phyloP scores from a whole-genome alignment of 2,329 filamentous ascomycete species.

The Sclerotinia trifoliorum region DNA sequence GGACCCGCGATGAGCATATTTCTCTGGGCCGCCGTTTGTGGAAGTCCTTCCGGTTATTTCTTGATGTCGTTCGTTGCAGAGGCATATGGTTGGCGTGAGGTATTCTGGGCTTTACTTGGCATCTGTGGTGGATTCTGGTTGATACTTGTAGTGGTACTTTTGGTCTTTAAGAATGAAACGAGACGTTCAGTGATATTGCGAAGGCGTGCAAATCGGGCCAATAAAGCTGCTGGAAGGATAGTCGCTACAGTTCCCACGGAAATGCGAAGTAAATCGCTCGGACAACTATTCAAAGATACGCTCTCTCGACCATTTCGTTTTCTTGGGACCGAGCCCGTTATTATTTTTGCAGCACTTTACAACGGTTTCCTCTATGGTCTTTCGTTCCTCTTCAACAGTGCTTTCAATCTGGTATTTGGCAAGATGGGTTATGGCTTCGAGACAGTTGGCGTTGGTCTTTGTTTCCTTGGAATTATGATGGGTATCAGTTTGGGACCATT shows the following conservation, averaged over 20 bases:
- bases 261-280: slow-evolving; percentile 19
- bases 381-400: slow-evolving; percentile 43
- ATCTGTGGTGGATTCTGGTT: slow-evolving; percentile 27
- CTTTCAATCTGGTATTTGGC: slow-evolving; percentile 49
- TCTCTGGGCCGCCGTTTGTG: slow-evolving; percentile 46
- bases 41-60: slow-evolving; percentile 42
- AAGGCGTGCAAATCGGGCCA: slow-evolving; percentile 1
- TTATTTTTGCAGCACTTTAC: slow-evolving; percentile 61
- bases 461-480: slow-evolving; percentile 41
- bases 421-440: slow-evolving; percentile 46
- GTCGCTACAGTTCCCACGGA: slow-evolving; percentile 3
- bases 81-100: slow-evolving; percentile 21
- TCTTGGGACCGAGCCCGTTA: slow-evolving; percentile 57
- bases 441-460: slow-evolving; percentile 44
- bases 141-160: slow-evolving; percentile 20
- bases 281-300: slow-evolving; percentile 20
- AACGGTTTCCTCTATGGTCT: slow-evolving; percentile 59
- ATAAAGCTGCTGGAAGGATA: slow-evolving; percentile 6
- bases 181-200: slow-evolving; percentile 23
- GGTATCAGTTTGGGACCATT: slow-evolving; percentile 45
- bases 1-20: slow-evolving; percentile 43
- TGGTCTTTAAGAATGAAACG: slow-evolving; percentile 21
- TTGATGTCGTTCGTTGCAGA: slow-evolving; percentile 27
- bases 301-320: slow-evolving; percentile 49
- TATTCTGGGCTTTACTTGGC: slow-evolving; percentile 28